Evolutionary conservation across 2,329 filamentous ascomycete genomes (phyloP), one percentile per base, ranked within the genome.

Genomic region (Neonectria magnoliae): DNA sequence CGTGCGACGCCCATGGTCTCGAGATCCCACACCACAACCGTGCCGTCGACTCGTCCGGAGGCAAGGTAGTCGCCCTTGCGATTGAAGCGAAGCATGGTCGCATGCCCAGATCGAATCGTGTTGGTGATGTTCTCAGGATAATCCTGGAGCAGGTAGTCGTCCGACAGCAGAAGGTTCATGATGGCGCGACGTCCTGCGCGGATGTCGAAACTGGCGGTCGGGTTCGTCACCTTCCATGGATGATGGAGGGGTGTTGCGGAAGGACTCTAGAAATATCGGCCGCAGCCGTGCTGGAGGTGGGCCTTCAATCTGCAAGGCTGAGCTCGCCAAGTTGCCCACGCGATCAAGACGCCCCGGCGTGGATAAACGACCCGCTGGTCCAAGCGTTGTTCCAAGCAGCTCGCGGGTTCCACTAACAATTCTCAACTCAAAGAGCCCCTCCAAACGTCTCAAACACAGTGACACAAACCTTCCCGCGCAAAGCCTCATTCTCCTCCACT

Each of bases 1-100:
- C 94, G 91, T 63, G 96, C 96, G 5, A 98, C 93, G 41, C 96
- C 95, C 85, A 97, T 97, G 10, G 97, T 99, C 81, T 99, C 97
- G 54, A 98, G 89, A 77, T 99, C 96, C 86, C 97, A 99, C 51
- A 99, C 92, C 60, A 97, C 93, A 44, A 99, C 92, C 5, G 93
- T 96, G 71, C 96, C 96, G 81, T 99, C 96, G 67, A 94, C 93
- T 76, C 96, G 91, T 68, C 96, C 96, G 31, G 94, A 97, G 48
- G 96, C 96, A 68, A 99, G 90, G 73, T 96, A 94, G 80, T 99
- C 95, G 79, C 96, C 96, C 76, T 91, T 93, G 76, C 94, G 93
- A 76, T 95, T 98, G 86, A 99, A 99, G 70, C 95, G 93, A 67
- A 90, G 81, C 75, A 87, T 89, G 71, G 87, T 88, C 63, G 88